These are phyloP conservation scores for Boechera stricta DNA, from an alignment of 345 rosid species.

Conservation along the genomic window DNA sequence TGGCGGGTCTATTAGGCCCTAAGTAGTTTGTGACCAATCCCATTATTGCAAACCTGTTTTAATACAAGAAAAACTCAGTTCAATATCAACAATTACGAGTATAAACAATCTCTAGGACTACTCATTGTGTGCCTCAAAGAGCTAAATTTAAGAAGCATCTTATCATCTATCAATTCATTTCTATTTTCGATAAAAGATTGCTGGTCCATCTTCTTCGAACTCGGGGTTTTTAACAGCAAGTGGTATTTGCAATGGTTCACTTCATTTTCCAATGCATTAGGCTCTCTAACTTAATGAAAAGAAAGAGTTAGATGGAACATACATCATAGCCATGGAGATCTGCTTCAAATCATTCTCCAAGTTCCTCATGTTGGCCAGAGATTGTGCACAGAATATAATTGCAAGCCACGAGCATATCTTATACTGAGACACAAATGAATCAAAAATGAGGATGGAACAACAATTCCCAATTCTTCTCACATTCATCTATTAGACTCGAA, in stretches of 20 bases:
- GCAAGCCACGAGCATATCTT: slow-evolving; percentile 98
- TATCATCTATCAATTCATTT: not conserved
- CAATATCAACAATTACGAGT: slow-evolving; percentile 17
- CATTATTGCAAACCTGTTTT: slow-evolving; percentile 94
- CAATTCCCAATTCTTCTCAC: not conserved
- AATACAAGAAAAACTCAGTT: slow-evolving; percentile 19
- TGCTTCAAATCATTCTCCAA: slow-evolving; percentile 91
- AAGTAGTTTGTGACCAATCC: slow-evolving; percentile 94
- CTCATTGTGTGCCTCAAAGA: slow-evolving; percentile 17
- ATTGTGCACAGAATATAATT: slow-evolving; percentile 91
- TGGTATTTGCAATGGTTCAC: not conserved
- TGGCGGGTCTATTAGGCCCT: slow-evolving; percentile 77
- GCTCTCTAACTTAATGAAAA: slow-evolving; percentile 4
- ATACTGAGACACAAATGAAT: slow-evolving; percentile 58
- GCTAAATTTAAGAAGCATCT: slow-evolving; percentile 7
- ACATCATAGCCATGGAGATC: slow-evolving; percentile 99
- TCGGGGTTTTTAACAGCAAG: not conserved
- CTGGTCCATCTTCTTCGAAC: not conserved
- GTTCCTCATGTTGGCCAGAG: slow-evolving; percentile 88
- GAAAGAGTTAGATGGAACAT: slow-evolving; percentile 38
- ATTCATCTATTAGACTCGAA: not conserved
- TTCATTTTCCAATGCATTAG: not conserved
- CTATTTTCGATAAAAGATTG: too few relatives aligned
- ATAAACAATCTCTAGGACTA: not conserved
- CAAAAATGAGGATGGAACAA: not conserved